phyloP scores from a whole-genome alignment of 352 stramenopile genomes.

The Phytopythium delawarense region DNA sequence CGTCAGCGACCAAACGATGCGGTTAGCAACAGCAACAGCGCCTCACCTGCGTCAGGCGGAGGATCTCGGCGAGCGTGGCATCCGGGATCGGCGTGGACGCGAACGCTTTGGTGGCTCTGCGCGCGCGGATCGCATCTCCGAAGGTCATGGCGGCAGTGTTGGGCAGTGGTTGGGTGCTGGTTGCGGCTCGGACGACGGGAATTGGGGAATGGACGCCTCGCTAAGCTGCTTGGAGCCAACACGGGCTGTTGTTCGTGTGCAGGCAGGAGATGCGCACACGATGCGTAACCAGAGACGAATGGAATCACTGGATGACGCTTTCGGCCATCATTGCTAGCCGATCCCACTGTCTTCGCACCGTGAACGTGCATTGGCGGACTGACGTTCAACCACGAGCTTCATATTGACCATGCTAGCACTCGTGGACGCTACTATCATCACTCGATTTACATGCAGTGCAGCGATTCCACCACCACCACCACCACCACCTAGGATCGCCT shows the following conservation, averaged over 20 bases:
- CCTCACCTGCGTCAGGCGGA: slow-evolving; percentile 54
- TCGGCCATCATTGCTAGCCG: too few species aligned
- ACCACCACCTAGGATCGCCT: neutral
- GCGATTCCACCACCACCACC: neutral
- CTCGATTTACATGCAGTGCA: neutral
- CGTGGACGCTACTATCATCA: neutral
- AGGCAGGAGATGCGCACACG: too few species aligned
- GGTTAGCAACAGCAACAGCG: neutral
- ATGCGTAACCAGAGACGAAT: too few species aligned
- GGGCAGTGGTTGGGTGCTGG: neutral
- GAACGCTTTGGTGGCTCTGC: slow-evolving; percentile 44
- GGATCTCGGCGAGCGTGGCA: slow-evolving; percentile 51
- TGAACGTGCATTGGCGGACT: too few species aligned
- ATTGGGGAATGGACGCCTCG: too few species aligned
- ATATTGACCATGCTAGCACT: neutral
- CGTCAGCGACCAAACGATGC: neutral
- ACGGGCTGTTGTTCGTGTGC: neutral
- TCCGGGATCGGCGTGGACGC: slow-evolving; percentile 39
- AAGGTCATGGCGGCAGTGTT: neutral
- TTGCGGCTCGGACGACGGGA: too few species aligned
- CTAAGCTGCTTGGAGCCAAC: neutral
- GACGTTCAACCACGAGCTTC: neutral
- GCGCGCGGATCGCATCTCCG: slow-evolving; percentile 21
- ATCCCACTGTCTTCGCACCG: too few species aligned
- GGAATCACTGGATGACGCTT: too few species aligned